Evolutionary conservation across 208 protist genomes (phyloP).

Genomic region (Leishmania braziliensis): DNA sequence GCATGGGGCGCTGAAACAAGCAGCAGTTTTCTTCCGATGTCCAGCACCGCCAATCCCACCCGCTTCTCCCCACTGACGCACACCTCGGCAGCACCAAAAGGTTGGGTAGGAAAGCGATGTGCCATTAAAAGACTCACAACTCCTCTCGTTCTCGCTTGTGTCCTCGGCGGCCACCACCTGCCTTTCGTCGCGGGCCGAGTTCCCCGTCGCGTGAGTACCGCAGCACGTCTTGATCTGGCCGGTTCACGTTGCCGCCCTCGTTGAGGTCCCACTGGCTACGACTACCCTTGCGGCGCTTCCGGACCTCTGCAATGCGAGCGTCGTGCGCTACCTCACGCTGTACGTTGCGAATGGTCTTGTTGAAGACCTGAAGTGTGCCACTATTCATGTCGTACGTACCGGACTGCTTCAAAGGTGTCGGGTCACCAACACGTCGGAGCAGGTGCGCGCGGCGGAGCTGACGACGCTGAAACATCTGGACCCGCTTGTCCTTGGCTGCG

Average conservation of each 20-base stretch:
- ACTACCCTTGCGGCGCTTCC: conserved; percentile 52
- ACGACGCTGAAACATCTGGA: conserved; percentile 64
- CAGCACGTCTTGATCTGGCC: conserved; percentile 55
- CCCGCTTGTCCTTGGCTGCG: conserved; percentile 73
- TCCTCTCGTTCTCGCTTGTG: conserved; percentile 25
- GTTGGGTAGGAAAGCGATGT: too few relatives aligned
- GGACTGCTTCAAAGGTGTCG: conserved; percentile 83
- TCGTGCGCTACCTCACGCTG: conserved; percentile 75
- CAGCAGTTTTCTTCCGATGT: neutral
- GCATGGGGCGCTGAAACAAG: neutral
- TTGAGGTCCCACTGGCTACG: conserved; percentile 64
- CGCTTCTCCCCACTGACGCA: neutral
- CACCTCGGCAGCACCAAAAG: neutral
- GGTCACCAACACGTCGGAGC: conserved; percentile 79
- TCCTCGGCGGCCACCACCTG: conserved; percentile 6
- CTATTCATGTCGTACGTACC: conserved; percentile 69
- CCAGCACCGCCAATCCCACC: neutral
- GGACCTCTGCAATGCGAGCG: conserved; percentile 54
- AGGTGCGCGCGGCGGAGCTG: conserved; percentile 79
- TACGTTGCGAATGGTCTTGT: conserved; percentile 85
- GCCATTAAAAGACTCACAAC: neutral
- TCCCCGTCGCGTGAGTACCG: conserved; percentile 75
- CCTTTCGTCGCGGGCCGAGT: conserved; percentile 47
- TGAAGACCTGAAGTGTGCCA: conserved; percentile 76
- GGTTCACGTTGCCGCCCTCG: conserved; percentile 67